Base-by-base conservation (phyloP, 352 stramenopile species). In the Globisporangium abappressorium region DNA sequence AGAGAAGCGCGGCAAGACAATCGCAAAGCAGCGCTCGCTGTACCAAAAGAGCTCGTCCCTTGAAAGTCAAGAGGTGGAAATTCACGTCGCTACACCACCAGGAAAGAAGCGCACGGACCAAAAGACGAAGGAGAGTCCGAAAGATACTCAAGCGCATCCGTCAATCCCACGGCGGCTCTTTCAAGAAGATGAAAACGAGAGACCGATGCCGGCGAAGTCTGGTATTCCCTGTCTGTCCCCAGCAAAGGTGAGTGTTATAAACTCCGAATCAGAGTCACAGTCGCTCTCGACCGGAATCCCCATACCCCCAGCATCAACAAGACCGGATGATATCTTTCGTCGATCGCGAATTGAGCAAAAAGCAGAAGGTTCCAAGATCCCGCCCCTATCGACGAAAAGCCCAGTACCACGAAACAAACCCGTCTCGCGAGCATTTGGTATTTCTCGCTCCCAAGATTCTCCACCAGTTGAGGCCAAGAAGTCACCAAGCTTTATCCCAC, bases 11-110 rank as follows among this genome's bases (percentile, higher is more conserved):
- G 28, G 20, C 47, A 75, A 73, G 49, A 57, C 30, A 26, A 36
- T 70, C 18, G 57, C 65, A 43, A 64, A 70, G 43, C 71, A 69
- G 30, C 76, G 76, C 15, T 43, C 66, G 33, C 60, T 62, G 30
- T 70, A 75, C 7, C 61, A 55, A n/a, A 83, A 75, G 64, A 76
- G 30, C 69, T 28, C 66, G 57, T 66, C 66, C 38, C 18, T 64
- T 64, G 46, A 57, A 18, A 70, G 73, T 5, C 64, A 80, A 65
- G 63, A 61, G 14, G 65, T 80, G 18, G 66, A 85, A 46, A 79
- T 82, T 62, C 71, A 78, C 53, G 60, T 78, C 36, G 51, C 70
- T 2, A 77, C 70, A 12, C 66, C 67, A 9, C 60, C 73, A 20
- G 51, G 55, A 57, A 78, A 71, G 56, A 69, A 64, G 54, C 68